Percentiles rank a stretch among this genome's conserved stretches.
Evolutionary conservation across 2,329 filamentous ascomycete genomes (phyloP).

Genomic region (Pseudogymnoascus sp.): DNA sequence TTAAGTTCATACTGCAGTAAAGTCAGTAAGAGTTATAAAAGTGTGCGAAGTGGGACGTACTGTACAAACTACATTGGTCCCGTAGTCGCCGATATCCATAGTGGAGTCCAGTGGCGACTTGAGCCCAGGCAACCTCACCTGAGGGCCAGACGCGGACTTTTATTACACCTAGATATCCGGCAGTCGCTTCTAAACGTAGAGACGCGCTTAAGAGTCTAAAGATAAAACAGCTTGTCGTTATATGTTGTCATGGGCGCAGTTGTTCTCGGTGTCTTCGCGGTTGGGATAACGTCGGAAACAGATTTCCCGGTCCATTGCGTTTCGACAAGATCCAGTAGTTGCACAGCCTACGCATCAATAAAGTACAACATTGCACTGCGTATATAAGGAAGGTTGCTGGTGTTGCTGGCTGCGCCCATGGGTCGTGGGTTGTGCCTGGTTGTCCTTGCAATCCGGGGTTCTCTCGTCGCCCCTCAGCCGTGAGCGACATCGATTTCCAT

Average conservation of each 20-base stretch:
- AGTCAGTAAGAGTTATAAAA: background rate
- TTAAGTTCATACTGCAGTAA: slow-evolving; percentile 23
- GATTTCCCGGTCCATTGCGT: background rate
- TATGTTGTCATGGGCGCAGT: background rate
- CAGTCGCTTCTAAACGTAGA: background rate
- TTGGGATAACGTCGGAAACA: background rate
- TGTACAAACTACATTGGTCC: slow-evolving; percentile 28
- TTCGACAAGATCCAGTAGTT: background rate
- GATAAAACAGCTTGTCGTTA: background rate
- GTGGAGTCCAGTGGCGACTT: slow-evolving; percentile 12
- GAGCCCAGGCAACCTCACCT: background rate
- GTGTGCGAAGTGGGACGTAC: slow-evolving; percentile 19
- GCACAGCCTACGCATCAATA: background rate
- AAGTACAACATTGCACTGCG: background rate
- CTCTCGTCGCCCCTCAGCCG: background rate
- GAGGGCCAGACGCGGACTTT: background rate
- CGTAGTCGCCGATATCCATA: slow-evolving; percentile 29
- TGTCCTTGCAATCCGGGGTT: slow-evolving; percentile 7
- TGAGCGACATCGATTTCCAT: background rate
- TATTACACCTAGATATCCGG: background rate
- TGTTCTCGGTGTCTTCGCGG: background rate
- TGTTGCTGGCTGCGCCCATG: background rate
- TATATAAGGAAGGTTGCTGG: background rate
- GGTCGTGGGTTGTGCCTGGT: slow-evolving; percentile 1
- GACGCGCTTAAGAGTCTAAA: background rate